Base-by-base conservation (phyloP, 345 rosid species). In the Salix udensis region DNA sequence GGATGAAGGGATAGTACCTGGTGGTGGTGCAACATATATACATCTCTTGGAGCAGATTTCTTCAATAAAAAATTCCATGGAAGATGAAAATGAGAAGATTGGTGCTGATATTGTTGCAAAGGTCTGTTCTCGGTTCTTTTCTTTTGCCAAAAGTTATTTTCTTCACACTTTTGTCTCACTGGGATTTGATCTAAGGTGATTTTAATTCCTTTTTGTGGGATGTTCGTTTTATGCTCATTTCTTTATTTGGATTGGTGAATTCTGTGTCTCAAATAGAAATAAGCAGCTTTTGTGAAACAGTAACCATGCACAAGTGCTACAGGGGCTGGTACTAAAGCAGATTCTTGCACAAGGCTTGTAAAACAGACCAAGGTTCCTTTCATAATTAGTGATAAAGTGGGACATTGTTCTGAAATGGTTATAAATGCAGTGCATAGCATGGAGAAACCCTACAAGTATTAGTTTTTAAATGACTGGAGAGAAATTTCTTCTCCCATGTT, bases 1-100 rank as follows among this genome's bases (percentile, higher is more conserved):
- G 88, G 86, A 90, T 67, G 97, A 92, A 85, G 97, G 98, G 70
- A 85, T 92, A 76, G 93, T 91, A 46, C 97, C 97, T 48, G 98
- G 98, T 65, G 97, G 97, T 72, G 97, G 97, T 82, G 92, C 95
- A 11, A 70, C 91, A 19, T 92, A 89, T 80, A 78, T 91, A 36
- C 98, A 94, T 87, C 94, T 94, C 30, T 84, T 85, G 34, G 87
- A 88, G 74, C 86, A 82, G 60, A 81, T 82, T 53, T 86, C 88
- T 23, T 30, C 48, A 30, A 90, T 92, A 75, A 89, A 80, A 85
- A 74, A 82, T 72, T 77, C 79, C 24, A 77, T 94, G 90, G 79
- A 82, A 65, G 97, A 92, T 83, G 83, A 70, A 74, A 85, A 87
- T 76, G 94, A 94, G 80, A 87, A 80, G 79, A 87, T 91, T 74